phyloP scores from a whole-genome alignment of 2,329 filamentous ascomycete genomes.

The Fusarium sterilihyphosum region DNA sequence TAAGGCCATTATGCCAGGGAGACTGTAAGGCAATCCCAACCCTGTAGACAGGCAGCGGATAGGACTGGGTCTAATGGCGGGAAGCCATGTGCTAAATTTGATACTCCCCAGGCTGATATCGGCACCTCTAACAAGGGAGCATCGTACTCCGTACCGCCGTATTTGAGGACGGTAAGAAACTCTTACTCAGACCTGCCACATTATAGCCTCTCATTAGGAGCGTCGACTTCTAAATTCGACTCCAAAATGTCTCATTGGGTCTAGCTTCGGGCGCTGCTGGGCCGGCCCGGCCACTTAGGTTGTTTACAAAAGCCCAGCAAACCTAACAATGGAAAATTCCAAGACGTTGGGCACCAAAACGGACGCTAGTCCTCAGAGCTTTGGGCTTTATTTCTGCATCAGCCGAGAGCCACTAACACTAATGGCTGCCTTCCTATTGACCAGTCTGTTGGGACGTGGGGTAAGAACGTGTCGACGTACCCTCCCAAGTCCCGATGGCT shows the following conservation, averaged over 20 bases:
- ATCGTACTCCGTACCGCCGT: neutral
- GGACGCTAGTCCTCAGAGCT: conserved; percentile 39
- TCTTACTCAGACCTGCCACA: conserved; percentile 19
- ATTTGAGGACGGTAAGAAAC: conserved; percentile 4
- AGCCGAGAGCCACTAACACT: conserved; percentile 37
- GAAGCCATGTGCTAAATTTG: conserved; percentile 39
- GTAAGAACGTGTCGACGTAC: conserved; percentile 31
- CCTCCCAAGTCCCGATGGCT: conserved; percentile 16
- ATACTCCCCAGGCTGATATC: conserved; percentile 28
- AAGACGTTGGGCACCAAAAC: conserved; percentile 44
- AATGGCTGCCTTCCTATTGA: conserved; percentile 43
- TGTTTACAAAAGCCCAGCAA: conserved; percentile 22
- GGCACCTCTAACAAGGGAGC: conserved; percentile 23
- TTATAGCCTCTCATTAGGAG: conserved; percentile 12
- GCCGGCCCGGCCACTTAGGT: conserved; percentile 40
- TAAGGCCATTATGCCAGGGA: conserved; percentile 22
- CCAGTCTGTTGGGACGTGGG: conserved; percentile 33
- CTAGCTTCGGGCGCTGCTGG: conserved; percentile 40
- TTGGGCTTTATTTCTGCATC: conserved; percentile 38
- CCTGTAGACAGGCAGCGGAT: conserved; percentile 17
- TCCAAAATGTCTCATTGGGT: conserved; percentile 30
- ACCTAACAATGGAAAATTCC: conserved; percentile 25
- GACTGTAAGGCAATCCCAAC: conserved; percentile 16
- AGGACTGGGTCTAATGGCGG: conserved; percentile 31
- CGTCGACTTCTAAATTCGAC: conserved; percentile 16